These are phyloP conservation scores for Solanum chacoense DNA, from an alignment of 305 asterid species.

Conservation along the genomic window DNA sequence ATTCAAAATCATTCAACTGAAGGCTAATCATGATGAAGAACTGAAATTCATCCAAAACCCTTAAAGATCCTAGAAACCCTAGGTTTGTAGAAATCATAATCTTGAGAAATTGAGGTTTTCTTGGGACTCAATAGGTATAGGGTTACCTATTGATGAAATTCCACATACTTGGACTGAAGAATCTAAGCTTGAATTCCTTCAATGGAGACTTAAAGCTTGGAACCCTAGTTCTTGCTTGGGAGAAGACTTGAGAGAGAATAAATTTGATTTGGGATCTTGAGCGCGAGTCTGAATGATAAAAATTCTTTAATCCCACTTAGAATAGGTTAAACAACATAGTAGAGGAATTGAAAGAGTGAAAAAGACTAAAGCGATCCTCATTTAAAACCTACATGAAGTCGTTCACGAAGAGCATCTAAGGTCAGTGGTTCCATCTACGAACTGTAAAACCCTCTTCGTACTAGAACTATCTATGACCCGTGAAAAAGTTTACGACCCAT, in stretches of 20 bases:
- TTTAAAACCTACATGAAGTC: background rate
- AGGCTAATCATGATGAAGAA: background rate
- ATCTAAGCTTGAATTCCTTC: background rate
- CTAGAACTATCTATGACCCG: background rate
- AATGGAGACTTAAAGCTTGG: background rate
- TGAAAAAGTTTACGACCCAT: background rate
- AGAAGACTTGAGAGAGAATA: background rate
- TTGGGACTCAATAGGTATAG: background rate
- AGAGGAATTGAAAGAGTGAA: background rate
- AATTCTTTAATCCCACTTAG: background rate
- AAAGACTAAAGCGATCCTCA: background rate
- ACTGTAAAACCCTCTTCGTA: too few relatives aligned
- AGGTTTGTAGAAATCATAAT: background rate
- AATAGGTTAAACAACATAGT: background rate
- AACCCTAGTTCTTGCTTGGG: background rate
- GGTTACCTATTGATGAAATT: background rate
- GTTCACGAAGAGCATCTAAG: background rate
- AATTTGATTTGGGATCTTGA: background rate
- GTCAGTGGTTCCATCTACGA: background rate
- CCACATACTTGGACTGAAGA: background rate
- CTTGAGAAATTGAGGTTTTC: background rate
- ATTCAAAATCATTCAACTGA: too few relatives aligned
- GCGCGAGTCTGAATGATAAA: too few relatives aligned
- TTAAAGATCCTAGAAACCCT: background rate
- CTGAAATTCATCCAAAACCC: background rate